Evolutionary conservation across 2,329 filamentous ascomycete genomes (phyloP), one percentile per base, ranked within the genome.

Genomic region (Neospermospora avenae): DNA sequence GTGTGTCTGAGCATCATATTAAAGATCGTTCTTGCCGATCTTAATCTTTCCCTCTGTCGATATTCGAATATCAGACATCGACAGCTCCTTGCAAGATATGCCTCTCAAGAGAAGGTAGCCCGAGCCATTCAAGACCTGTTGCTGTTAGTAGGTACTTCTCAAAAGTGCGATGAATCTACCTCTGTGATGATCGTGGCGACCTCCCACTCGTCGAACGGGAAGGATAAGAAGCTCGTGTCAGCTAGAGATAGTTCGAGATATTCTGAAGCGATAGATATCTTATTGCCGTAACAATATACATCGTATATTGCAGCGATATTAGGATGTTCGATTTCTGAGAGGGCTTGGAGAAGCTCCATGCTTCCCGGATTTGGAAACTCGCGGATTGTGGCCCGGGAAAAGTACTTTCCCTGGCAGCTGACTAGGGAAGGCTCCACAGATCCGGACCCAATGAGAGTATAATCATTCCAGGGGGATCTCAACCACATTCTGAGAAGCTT

Each of bases 261-360:
- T 39, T 61, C 54, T 41, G 45, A 57, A 42, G 39, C 45, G 4
- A 25, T 42, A 37, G 56, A 57, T 24, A 57, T 51, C 10, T 45
- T 57, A 46, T 57, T 48, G 18, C 52, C 37, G 18, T 61, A 18
- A 48, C 25, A 61, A 41, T 61, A 61, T 44, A 61, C 41, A 18
- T 61, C 58, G 22, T 61, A 46, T 24, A 61, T 22, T 18, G 44
- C 57, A 20, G 45, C 54, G 46, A 61, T 57, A 25, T 61, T 61
- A 39, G 54, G 58, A 34, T 61, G 53, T 39, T 45, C 18, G 45
- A 57, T 53, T 13, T 41, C 2, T 16, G 54, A 57, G 28, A 61
- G 37, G 16, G 39, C 42, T 39, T 55, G 39, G 35, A 59, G 62
- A 68, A 55, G 68, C 67, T 28, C 63, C 20, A 59, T 42, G 4